These are phyloP conservation scores for Ascoidea asiatica DNA, from an alignment of 805 yeast genomes.

Conservation along the genomic window DNA sequence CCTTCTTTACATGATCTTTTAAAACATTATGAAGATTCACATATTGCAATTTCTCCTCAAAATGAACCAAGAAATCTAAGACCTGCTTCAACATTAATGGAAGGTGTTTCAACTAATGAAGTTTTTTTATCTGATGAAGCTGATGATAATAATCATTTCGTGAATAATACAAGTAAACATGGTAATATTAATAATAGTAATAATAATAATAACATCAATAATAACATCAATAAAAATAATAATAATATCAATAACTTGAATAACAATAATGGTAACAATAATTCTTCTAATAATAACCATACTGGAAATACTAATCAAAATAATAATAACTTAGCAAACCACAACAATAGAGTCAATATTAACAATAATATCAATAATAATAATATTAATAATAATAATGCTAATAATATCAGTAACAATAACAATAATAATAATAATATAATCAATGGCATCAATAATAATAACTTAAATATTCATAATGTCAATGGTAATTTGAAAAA, in stretches of 20 bases:
- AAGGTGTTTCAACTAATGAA: constrained; percentile 86
- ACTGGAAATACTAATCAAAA: constrained; percentile 8
- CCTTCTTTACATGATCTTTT: constrained; percentile 90
- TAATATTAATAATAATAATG: neutral
- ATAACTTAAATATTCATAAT: constrained; percentile 9
- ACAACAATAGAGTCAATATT: neutral
- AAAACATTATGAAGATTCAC: constrained; percentile 94
- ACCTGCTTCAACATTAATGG: constrained; percentile 51
- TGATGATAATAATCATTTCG: constrained; percentile 3
- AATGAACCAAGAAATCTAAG: constrained; percentile 25
- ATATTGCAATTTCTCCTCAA: constrained; percentile 48
- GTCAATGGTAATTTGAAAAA: constrained; percentile 2
- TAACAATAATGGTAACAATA: constrained; percentile 14
- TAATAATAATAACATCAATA: constrained; percentile 1
- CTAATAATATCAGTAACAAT: constrained; percentile 6
- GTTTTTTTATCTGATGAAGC: constrained; percentile 48
- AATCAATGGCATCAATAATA: constrained; percentile 4
- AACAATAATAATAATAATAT: constrained; percentile 7
- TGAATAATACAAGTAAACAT: constrained; percentile 1
- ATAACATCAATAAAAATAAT: constrained; percentile 12
- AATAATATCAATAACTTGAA: constrained; percentile 14
- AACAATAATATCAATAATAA: constrained; percentile 1
- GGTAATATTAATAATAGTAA: constrained; percentile 6
- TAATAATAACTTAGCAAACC: neutral
- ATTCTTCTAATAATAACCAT: constrained; percentile 12